A percentile compares a stretch with the other conserved stretches of the same genome.
Conservation (phyloP, 495 filamentous ascomycete species). For the Aspergillus funiculosus region DNA sequence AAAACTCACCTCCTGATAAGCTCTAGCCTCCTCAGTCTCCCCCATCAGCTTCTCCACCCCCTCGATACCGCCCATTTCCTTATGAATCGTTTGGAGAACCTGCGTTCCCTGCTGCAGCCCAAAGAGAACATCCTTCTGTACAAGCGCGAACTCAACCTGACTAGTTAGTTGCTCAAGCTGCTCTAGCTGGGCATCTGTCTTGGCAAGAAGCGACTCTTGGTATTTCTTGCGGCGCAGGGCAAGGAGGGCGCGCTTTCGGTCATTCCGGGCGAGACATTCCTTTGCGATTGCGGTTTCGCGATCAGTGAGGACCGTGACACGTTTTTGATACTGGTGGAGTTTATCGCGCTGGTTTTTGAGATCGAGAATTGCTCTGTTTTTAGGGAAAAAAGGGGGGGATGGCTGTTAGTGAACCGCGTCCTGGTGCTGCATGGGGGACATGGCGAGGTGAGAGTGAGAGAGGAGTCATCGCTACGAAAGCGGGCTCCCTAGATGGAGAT, state of each 20-base stretch:
- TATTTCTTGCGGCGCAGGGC: constrained; percentile 95
- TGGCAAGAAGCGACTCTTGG: constrained; percentile 81
- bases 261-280: constrained; percentile 65
- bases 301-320: constrained; percentile 75
- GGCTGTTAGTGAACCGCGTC: too few species aligned
- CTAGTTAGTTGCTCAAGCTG: constrained; percentile 78
- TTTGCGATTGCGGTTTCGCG: constrained; percentile 79
- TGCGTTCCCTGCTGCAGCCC: constrained; percentile 87
- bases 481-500: too few species aligned
- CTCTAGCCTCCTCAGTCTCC: constrained; percentile 79
- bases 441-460: not conserved
- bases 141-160: constrained; percentile 86
- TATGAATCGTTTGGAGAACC: constrained; percentile 83
- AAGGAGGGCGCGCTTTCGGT: constrained; percentile 76
- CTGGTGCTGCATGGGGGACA: not conserved
- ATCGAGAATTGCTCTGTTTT: constrained; percentile 78
- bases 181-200: constrained; percentile 86
- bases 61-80: constrained; percentile 93
- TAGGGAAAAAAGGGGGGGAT: not conserved
- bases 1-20: constrained; percentile 69
- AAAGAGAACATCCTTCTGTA: constrained; percentile 91
- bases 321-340: constrained; percentile 87
- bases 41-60: constrained; percentile 90
- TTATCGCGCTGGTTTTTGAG: constrained; percentile 97
- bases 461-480: too few species aligned